Percentiles rank a stretch among this genome's conserved stretches.
These are phyloP conservation scores for Podospora conica DNA, from an alignment of 495 filamentous ascomycete genomes.

Conservation along the genomic window DNA sequence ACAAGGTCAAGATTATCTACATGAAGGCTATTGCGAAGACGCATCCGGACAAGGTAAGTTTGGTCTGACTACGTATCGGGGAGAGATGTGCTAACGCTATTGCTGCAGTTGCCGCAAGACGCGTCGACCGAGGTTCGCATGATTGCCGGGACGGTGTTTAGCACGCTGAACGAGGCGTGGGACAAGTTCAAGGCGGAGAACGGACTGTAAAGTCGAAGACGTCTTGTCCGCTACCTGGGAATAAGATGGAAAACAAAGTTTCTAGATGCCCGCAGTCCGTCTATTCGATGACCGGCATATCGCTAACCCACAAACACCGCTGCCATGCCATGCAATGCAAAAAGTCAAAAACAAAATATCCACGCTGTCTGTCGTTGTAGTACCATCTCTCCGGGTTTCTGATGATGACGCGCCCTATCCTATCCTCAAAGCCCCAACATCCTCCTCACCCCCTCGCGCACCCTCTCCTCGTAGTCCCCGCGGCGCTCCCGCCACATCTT, in stretches of 20 bases:
- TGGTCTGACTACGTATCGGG: not conserved
- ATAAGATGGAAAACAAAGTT: not conserved
- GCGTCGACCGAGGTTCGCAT: slow-evolving; percentile 93
- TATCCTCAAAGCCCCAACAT: slow-evolving; percentile 45
- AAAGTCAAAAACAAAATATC: not conserved
- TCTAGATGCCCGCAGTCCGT: not conserved
- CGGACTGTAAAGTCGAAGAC: slow-evolving; percentile 47
- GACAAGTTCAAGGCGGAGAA: slow-evolving; percentile 96
- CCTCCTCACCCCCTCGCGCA: slow-evolving; percentile 63
- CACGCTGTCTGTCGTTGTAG: not conserved
- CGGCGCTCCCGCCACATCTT: slow-evolving; percentile 96
- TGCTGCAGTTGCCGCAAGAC: slow-evolving; percentile 66
- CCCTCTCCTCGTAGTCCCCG: slow-evolving; percentile 76
- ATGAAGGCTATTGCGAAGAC: slow-evolving; percentile 99
- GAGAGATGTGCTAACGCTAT: not conserved
- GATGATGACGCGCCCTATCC: not conserved
- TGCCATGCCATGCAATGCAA: slow-evolving; percentile 1
- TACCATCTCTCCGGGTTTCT: not conserved
- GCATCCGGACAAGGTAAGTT: slow-evolving; percentile 92
- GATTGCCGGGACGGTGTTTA: slow-evolving; percentile 87
- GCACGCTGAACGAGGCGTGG: slow-evolving; percentile 93
- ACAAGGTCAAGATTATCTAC: slow-evolving; percentile 92
- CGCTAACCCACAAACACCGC: slow-evolving; percentile 5
- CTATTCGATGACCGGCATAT: not conserved
- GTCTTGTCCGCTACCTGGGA: not conserved